Evolutionary conservation across 2,329 filamentous ascomycete species (phyloP).

Genomic region (Chrysoporthe cubensis): DNA sequence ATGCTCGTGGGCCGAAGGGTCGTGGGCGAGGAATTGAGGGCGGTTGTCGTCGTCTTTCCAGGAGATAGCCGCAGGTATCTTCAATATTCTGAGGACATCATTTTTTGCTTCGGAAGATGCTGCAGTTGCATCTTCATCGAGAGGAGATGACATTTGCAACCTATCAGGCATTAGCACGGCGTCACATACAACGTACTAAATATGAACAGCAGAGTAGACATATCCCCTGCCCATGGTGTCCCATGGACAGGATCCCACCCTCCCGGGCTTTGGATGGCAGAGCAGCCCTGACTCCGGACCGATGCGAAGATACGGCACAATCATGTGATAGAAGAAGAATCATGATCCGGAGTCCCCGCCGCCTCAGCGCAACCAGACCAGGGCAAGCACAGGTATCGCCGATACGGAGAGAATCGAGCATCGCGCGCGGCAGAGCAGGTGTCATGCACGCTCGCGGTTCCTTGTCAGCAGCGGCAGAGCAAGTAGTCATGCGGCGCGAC

Average conservation of each 20-base stretch:
- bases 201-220: slow-evolving; percentile 4
- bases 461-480: slow-evolving; percentile 22
- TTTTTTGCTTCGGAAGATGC: slow-evolving; percentile 17
- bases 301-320: slow-evolving; percentile 10
- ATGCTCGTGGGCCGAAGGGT: slow-evolving; percentile 17
- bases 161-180: slow-evolving; percentile 19
- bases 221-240: slow-evolving; percentile 19
- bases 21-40: slow-evolving; percentile 11
- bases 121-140: slow-evolving; percentile 15
- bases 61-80: slow-evolving; percentile 17
- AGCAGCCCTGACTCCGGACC: slow-evolving; percentile 29
- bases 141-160: slow-evolving; percentile 17
- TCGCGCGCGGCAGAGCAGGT: slow-evolving; percentile 16
- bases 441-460: slow-evolving; percentile 12
- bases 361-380: slow-evolving; percentile 24
- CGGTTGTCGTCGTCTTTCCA: slow-evolving; percentile 19
- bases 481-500: slow-evolving; percentile 24
- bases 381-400: slow-evolving; percentile 25
- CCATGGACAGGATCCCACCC: slow-evolving; percentile 26
- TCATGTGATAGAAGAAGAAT: slow-evolving; percentile 1
- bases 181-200: background rate
- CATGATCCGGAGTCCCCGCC: slow-evolving; percentile 25
- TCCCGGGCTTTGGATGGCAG: slow-evolving; percentile 26
- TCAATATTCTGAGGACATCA: slow-evolving; percentile 10
- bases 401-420: slow-evolving; percentile 8